Evolutionary conservation across 352 stramenopile species (phyloP).

Genomic region (Phytopythium ostracodes): DNA sequence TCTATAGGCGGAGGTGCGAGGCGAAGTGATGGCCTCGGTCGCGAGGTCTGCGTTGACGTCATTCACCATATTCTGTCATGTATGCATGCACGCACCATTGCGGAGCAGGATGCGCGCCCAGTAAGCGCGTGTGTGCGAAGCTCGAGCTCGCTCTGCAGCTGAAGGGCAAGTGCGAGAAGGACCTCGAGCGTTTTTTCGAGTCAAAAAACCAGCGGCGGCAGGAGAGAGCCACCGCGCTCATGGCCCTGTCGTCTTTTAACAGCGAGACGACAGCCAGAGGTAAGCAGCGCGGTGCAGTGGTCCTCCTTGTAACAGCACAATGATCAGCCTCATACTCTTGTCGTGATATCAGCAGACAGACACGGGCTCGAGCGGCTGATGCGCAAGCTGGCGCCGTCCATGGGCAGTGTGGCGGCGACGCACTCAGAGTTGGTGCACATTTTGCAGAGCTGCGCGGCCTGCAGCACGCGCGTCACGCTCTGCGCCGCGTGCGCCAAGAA

Average conservation of each 20-base stretch:
- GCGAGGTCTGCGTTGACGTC: no score
- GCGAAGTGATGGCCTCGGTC: no score
- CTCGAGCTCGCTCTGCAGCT: conserved; percentile 50
- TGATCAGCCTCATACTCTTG: no score
- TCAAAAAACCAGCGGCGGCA: conserved; percentile 22
- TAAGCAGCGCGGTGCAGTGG: not conserved
- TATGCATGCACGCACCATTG: not conserved
- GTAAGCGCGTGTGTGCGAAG: conserved; percentile 26
- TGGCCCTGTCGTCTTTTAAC: not conserved
- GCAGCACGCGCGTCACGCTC: conserved; percentile 49
- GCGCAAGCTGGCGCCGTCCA: conserved; percentile 54
- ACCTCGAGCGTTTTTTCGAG: conserved; percentile 42
- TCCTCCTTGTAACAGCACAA: not conserved
- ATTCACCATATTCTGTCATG: not conserved
- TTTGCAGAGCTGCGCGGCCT: conserved; percentile 49
- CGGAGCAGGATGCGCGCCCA: not conserved
- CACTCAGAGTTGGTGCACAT: conserved; percentile 54
- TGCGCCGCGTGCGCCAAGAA: conserved; percentile 40
- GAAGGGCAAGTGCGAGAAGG: conserved; percentile 48
- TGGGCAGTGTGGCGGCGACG: conserved; percentile 51
- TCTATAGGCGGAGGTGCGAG: not conserved
- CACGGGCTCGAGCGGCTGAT: conserved; percentile 50
- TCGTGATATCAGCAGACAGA: conserved; percentile 31
- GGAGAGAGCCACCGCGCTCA: conserved; percentile 5
- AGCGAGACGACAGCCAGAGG: not conserved